These are phyloP conservation scores for Eucalyptus tenuipes DNA, from an alignment of 345 rosid species.

Conservation along the genomic window DNA sequence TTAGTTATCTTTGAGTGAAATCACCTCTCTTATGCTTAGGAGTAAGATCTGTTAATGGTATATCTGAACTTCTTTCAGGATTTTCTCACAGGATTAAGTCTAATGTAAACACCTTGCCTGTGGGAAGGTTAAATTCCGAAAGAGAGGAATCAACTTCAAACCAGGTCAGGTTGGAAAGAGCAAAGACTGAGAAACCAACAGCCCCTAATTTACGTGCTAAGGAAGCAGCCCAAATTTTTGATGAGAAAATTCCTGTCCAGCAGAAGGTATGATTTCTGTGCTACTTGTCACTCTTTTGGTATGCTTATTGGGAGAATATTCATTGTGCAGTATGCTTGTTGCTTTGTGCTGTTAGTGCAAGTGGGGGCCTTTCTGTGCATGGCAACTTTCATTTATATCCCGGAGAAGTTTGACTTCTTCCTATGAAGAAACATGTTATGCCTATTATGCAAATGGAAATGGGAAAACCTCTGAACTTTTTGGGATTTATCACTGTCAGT, in stretches of 20 bases:
- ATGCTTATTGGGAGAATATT: background rate
- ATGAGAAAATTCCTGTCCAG: constrained; percentile 56
- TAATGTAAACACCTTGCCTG: constrained; percentile 16
- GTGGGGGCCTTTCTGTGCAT: background rate
- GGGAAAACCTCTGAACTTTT: background rate
- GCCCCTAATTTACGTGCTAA: constrained; percentile 45
- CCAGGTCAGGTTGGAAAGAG: constrained; percentile 47
- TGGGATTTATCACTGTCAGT: background rate
- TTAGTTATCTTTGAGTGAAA: background rate
- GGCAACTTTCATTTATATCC: background rate
- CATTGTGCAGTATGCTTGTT: background rate
- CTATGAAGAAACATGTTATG: background rate
- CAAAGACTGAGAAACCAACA: constrained; percentile 63
- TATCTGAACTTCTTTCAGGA: constrained; percentile 17
- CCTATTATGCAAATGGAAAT: background rate
- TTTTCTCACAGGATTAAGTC: constrained; percentile 12
- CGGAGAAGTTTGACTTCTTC: background rate
- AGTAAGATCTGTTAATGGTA: background rate
- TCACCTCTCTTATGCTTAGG: background rate
- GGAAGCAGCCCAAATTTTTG: constrained; percentile 77
- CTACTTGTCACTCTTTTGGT: background rate
- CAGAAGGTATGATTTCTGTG: constrained; percentile 40
- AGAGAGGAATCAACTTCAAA: constrained; percentile 26
- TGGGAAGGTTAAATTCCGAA: constrained; percentile 15
- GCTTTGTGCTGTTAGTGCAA: background rate